Conservation (phyloP, 768 basidiomycete genomes). For the Cubamyces lactineus region DNA sequence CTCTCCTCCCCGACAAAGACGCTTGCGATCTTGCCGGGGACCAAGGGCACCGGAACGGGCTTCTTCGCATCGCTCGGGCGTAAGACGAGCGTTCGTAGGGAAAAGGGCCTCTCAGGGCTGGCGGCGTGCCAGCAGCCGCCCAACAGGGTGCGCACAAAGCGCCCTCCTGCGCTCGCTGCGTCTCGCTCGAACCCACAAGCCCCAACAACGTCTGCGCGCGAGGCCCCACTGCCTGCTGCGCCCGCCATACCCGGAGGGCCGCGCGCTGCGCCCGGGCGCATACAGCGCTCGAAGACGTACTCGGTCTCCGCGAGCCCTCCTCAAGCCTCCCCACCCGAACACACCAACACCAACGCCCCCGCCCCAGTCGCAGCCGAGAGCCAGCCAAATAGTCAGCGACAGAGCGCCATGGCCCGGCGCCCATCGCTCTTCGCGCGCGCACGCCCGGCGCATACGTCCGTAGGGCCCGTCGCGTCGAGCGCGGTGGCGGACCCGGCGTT, state of each 20-base stretch:
- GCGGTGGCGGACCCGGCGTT: conserved; percentile 51
- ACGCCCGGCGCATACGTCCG: conserved; percentile 8
- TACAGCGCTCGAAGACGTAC: conserved; percentile 70
- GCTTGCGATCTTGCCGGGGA: conserved; percentile 32
- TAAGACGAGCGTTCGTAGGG: conserved; percentile 60
- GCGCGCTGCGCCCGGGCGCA: conserved; percentile 62
- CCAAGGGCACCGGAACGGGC: conserved; percentile 49
- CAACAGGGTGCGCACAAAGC: conserved; percentile 41
- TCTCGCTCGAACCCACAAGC: conserved; percentile 34
- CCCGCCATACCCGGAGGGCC: conserved; percentile 77
- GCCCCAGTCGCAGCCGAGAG: conserved; percentile 35
- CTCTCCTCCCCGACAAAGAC: conserved; percentile 32
- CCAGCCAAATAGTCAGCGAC: conserved; percentile 33
- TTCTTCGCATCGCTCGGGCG: conserved; percentile 80
- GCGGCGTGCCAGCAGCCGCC: conserved; percentile 36
- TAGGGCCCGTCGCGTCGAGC: conserved; percentile 11
- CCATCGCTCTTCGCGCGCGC: conserved; percentile 38
- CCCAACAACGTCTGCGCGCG: conserved; percentile 35
- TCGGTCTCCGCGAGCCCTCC: conserved; percentile 39
- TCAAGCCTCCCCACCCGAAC: neutral
- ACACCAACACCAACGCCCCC: conserved; percentile 33
- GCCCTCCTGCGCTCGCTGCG: conserved; percentile 36
- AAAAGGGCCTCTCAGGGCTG: conserved; percentile 17
- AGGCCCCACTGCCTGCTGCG: conserved; percentile 32
- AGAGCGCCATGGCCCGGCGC: conserved; percentile 34